Percentiles rank a stretch among this genome's conserved stretches.
Conservation (phyloP, 345 rosid genomes). For the Moricandia arvensis region DNA sequence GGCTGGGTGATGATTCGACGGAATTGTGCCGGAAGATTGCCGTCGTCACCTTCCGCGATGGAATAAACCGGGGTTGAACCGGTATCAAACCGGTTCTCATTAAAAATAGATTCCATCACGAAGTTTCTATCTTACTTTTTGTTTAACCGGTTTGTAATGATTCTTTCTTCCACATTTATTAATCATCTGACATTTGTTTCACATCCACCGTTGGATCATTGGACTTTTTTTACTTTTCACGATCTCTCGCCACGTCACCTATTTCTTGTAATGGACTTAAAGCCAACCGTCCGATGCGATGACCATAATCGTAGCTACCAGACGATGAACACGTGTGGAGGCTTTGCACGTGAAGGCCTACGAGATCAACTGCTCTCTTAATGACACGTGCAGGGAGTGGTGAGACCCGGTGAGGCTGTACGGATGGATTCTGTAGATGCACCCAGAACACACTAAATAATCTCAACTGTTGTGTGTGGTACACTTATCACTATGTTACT, state of each 20-base stretch:
- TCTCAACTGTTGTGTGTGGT: too few relatives aligned
- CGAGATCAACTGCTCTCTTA: conserved; percentile 28
- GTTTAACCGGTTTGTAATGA: too few relatives aligned
- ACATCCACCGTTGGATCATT: conserved; percentile 17
- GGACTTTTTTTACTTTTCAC: neutral
- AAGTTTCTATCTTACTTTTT: neutral
- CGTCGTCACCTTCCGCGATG: conserved; percentile 26
- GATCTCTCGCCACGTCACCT: conserved; percentile 2
- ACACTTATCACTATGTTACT: neutral
- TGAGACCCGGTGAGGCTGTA: conserved; percentile 14
- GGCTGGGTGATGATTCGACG: conserved; percentile 38
- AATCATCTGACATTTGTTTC: conserved; percentile 11
- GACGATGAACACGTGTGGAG: conserved; percentile 44
- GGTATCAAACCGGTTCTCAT: conserved; percentile 61
- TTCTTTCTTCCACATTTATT: neutral
- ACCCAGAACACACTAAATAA: neutral
- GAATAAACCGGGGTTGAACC: conserved; percentile 25
- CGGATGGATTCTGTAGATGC: neutral
- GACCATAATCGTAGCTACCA: conserved; percentile 25
- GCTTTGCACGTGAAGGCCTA: conserved; percentile 30
- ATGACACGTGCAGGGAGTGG: conserved; percentile 35
- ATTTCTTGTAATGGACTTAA: conserved; percentile 7
- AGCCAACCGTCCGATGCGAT: conserved; percentile 45
- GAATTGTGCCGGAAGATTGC: conserved; percentile 47
- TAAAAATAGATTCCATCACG: conserved; percentile 54